These are phyloP conservation scores for Fusarium sp. DNA, from an alignment of 2,329 filamentous ascomycete species.

Conservation along the genomic window DNA sequence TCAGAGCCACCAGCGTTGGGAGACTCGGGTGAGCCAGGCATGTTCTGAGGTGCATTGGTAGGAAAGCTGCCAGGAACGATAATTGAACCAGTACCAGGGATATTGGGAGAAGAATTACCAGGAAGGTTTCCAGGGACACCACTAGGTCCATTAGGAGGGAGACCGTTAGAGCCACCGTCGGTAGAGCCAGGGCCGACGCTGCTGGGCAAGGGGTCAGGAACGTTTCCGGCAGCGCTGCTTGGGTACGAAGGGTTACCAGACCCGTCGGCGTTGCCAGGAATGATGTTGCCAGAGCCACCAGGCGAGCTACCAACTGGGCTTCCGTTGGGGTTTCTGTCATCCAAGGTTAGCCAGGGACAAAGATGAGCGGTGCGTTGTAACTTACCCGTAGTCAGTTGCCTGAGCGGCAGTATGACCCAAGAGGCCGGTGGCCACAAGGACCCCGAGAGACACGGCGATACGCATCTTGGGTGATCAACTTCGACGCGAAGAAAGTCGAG, in stretches of 20 bases:
- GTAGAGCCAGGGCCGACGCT: conserved; percentile 12
- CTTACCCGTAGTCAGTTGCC: conserved; percentile 49
- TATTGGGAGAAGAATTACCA: conserved; percentile 2
- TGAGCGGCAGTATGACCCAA: conserved; percentile 48
- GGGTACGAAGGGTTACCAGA: conserved; percentile 26
- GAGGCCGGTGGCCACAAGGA: conserved; percentile 51
- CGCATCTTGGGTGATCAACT: conserved; percentile 51
- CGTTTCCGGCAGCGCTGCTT: conserved; percentile 19
- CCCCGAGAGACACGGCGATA: conserved; percentile 48
- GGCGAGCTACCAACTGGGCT: conserved; percentile 14
- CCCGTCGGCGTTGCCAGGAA: conserved; percentile 26
- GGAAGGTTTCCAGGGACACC: conserved; percentile 10
- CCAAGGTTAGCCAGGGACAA: conserved; percentile 10
- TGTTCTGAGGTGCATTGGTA: conserved; percentile 11
- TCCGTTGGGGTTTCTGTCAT: conserved; percentile 21
- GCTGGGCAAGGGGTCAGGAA: conserved; percentile 29
- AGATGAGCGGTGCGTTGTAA: background rate
- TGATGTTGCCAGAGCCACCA: conserved; percentile 18
- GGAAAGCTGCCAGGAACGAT: conserved; percentile 21
- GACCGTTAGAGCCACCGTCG: conserved; percentile 15
- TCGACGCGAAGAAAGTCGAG: background rate
- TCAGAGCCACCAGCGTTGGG: conserved; percentile 15
- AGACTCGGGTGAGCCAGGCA: conserved; percentile 6
- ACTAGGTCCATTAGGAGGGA: conserved; percentile 19
- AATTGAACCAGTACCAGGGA: conserved; percentile 27